Evolutionary conservation across 164 flowering plant genomes (phyloP).

Genomic region (Kingdonia uniflora): DNA sequence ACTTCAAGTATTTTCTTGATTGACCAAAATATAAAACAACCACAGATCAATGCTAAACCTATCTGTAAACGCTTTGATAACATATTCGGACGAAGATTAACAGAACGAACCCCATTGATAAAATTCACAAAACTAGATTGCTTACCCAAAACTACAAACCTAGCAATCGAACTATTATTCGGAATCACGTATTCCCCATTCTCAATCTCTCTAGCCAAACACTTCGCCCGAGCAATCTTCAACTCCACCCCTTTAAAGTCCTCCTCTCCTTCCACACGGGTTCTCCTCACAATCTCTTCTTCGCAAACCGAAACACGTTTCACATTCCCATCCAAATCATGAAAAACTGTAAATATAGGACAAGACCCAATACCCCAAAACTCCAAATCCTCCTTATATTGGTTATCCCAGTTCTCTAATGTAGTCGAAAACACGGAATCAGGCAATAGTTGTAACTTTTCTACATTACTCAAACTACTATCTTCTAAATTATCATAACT

Average conservation of each 20-base stretch:
- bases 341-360: slow-evolving; percentile 52
- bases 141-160: slow-evolving; percentile 33
- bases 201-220: slow-evolving; percentile 57
- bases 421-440: slow-evolving; percentile 37
- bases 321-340: slow-evolving; percentile 47
- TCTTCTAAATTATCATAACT: slow-evolving; percentile 16
- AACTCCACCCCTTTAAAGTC: slow-evolving; percentile 26
- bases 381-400: slow-evolving; percentile 55
- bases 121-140: slow-evolving; percentile 14
- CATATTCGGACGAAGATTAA: slow-evolving; percentile 12
- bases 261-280: slow-evolving; percentile 18
- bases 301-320: slow-evolving; percentile 47
- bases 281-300: slow-evolving; percentile 57
- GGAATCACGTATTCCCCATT: slow-evolving; percentile 35
- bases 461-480: slow-evolving; percentile 4
- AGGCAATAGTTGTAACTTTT: slow-evolving; percentile 15
- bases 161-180: slow-evolving; percentile 51
- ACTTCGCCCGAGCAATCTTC: slow-evolving; percentile 40
- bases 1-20: slow-evolving; percentile 27
- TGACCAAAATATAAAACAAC: slow-evolving; percentile 35
- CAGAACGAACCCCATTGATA: slow-evolving; percentile 22
- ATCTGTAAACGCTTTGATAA: slow-evolving; percentile 24
- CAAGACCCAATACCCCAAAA: slow-evolving; percentile 72
- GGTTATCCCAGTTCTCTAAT: slow-evolving; percentile 59
- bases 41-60: slow-evolving; percentile 37